Base-by-base conservation (phyloP, 1,284 basidiomycete species). In the Moesziomyces globuligerus region DNA sequence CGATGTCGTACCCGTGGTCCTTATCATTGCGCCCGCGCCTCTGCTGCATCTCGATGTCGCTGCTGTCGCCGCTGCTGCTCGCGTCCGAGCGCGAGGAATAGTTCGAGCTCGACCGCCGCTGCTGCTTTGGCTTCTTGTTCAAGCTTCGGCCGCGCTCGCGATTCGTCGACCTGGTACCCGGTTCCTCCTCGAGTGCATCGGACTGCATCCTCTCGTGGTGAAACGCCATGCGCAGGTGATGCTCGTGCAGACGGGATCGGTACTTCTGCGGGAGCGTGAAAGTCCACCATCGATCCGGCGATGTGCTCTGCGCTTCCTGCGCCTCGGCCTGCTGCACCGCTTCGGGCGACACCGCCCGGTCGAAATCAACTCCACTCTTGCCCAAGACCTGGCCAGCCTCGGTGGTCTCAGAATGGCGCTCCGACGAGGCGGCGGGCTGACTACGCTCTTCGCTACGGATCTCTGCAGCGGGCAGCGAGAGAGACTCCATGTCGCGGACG, bases 191-290 rank as follows among this genome's bases (percentile, higher is more conserved):
- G n/a, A 61, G 46, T 3, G 50, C 37, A 15, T 64, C 54, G 17
- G 59, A 53, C 10, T 52, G 47, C 48, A 43, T 28, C 13, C 67
- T 38, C 38, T 70, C 49, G 21, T 71, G 46, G 9, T 74, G 62
- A n/a, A 65, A 64, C 4, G 67, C 52, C 62, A 70, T 74, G 34
- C 61, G 66, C 8, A 74, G 55, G 44, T 73, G 67, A 36, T 75
- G 73, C 47, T 75, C 70, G 39, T 72, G 68, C 34, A 78, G 43
- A 5, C 74, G 65, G 7, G 61, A 59, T 7, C 74, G 64, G 34
- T 75, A 74, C 48, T 76, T 76, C 39, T 72, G 57, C 1, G 77
- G 77, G 24, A 78, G 52, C 1, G 77, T 74, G 42, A 79, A 78
- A 4, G 74, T 71, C 76, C 75, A 76, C 75, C 77, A 69, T 17